phyloP scores from a whole-genome alignment of 495 filamentous ascomycete genomes.

The Schizothecium vesticola region DNA sequence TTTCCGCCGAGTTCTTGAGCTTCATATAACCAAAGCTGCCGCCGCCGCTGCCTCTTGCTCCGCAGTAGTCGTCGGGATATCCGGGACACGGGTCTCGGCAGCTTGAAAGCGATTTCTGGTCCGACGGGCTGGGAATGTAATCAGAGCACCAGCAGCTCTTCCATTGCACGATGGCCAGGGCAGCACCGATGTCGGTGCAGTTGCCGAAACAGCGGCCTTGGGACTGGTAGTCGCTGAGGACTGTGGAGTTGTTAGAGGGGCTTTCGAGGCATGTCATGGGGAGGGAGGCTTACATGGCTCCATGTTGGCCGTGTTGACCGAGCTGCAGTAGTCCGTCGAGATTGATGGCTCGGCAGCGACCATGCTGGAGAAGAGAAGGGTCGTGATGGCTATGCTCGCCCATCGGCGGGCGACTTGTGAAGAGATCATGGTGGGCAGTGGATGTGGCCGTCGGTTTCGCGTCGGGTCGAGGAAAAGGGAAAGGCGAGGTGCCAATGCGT shows the following conservation, averaged over 20 bases:
- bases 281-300: conserved; percentile 25
- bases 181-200: conserved; percentile 28
- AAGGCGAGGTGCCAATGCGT: not conserved
- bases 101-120: conserved; percentile 26
- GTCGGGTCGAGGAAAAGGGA: not conserved
- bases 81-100: conserved; percentile 39
- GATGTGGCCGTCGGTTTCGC: not conserved
- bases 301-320: conserved; percentile 36
- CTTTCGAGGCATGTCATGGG: not conserved
- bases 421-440: conserved; percentile 18
- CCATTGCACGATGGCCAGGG: conserved; percentile 37
- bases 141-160: conserved; percentile 43
- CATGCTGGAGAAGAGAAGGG: conserved; percentile 9
- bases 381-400: conserved; percentile 16
- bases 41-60: conserved; percentile 20
- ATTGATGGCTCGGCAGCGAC: conserved; percentile 21
- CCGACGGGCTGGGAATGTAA: conserved; percentile 26
- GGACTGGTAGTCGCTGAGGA: conserved; percentile 39
- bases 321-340: conserved; percentile 37
- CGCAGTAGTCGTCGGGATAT: conserved; percentile 38
- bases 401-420: conserved; percentile 18
- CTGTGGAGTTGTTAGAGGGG: conserved; percentile 17
- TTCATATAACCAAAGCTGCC: conserved; percentile 38
- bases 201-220: conserved; percentile 39
- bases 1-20: conserved; percentile 25